These are phyloP conservation scores for Artemisia tridentata DNA, from an alignment of 129 eudicot genomes.

Conservation along the genomic window DNA sequence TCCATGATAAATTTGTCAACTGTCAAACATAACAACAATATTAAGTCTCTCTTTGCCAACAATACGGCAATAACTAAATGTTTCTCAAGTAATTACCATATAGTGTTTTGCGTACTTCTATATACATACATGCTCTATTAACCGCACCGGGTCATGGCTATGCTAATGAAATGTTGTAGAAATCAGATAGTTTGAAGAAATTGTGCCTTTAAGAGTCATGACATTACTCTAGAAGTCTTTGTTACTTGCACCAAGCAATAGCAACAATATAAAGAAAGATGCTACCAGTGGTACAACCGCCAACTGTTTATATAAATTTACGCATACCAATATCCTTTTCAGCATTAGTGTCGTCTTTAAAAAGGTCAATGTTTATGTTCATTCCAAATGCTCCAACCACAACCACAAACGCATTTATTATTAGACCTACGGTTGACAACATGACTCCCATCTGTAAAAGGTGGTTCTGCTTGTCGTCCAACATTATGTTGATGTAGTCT, in stretches of 20 bases:
- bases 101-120: too few relatives aligned
- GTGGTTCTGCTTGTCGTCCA: slow-evolving; percentile 3
- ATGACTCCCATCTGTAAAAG: slow-evolving; percentile 6
- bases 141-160: too few relatives aligned
- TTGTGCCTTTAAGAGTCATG: too few relatives aligned
- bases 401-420: not conserved
- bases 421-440: not conserved
- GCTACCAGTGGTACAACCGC: not conserved
- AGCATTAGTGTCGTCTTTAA: not conserved
- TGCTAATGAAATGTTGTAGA: too few relatives aligned
- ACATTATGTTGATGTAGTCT: slow-evolving; percentile 9
- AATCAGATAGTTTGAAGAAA: too few relatives aligned
- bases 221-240: not conserved
- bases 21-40: too few relatives aligned
- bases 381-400: slow-evolving; percentile 11
- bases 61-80: too few relatives aligned
- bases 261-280: too few relatives aligned
- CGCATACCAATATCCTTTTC: not conserved
- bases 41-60: too few relatives aligned
- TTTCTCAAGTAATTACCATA: too few relatives aligned
- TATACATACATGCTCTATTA: too few relatives aligned
- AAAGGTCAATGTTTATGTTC: slow-evolving; percentile 10
- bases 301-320: not conserved
- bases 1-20: too few relatives aligned
- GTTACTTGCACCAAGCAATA: not conserved